phyloP scores from a whole-genome alignment of 257 asterid species.

The Nicotiana undulata region DNA sequence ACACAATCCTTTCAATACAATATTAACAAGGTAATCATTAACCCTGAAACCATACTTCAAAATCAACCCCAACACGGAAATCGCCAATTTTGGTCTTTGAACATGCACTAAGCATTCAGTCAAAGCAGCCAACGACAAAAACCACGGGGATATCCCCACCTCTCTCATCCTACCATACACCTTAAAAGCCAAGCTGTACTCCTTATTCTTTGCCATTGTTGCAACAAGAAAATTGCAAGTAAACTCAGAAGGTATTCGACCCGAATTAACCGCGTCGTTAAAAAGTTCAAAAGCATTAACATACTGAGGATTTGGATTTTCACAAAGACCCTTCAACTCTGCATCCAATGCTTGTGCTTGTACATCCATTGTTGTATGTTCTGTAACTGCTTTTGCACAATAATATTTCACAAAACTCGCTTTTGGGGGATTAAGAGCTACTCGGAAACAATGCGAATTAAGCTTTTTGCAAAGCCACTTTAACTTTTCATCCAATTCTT shows the following conservation, averaged over 20 bases:
- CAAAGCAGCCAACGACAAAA: slow-evolving; percentile 43
- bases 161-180: slow-evolving; percentile 34
- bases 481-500: too few species aligned
- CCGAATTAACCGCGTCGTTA: slow-evolving; percentile 29
- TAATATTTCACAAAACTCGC: too few species aligned
- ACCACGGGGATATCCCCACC: slow-evolving; percentile 25
- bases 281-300: slow-evolving; percentile 24
- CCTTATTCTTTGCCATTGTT: slow-evolving; percentile 48
- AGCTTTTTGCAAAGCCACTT: too few species aligned
- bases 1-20: slow-evolving; percentile 50
- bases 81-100: slow-evolving; percentile 31
- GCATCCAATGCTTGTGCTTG: slow-evolving; percentile 21
- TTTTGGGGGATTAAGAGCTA: too few species aligned
- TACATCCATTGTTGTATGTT: neutral
- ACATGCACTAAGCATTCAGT: slow-evolving; percentile 44
- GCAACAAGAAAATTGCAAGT: slow-evolving; percentile 36
- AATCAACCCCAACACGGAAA: slow-evolving; percentile 43
- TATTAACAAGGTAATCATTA: slow-evolving; percentile 37
- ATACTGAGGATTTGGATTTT: slow-evolving; percentile 27
- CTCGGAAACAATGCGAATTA: too few species aligned
- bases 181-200: slow-evolving; percentile 32
- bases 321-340: slow-evolving; percentile 33
- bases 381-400: neutral
- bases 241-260: slow-evolving; percentile 33
- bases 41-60: slow-evolving; percentile 44